phyloP scores from a whole-genome alignment of 2,329 filamentous ascomycete genomes.

The Coniochaeta pulveracea region DNA sequence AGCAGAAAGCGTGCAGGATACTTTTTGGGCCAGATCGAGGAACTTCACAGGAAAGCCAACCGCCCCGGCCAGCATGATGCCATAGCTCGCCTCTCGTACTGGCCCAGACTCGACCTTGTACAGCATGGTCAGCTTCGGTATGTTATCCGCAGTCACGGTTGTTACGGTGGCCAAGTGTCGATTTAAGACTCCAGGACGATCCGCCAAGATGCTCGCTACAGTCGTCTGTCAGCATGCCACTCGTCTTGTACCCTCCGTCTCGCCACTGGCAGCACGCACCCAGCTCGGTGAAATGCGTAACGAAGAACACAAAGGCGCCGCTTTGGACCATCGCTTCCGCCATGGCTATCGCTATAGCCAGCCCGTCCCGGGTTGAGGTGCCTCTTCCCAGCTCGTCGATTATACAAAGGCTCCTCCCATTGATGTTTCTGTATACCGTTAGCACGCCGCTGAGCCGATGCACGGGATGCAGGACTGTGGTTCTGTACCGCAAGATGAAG shows the following conservation, averaged over 20 bases:
- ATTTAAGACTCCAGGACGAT: conserved; percentile 68
- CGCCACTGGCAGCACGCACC: conserved; percentile 29
- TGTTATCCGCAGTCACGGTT: conserved; percentile 37
- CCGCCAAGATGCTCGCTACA: conserved; percentile 56
- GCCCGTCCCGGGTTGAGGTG: conserved; percentile 77
- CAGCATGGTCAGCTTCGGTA: conserved; percentile 66
- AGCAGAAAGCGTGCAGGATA: conserved; percentile 50
- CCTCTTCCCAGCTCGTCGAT: conserved; percentile 89
- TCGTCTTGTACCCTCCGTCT: no score
- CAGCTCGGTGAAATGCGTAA: conserved; percentile 82
- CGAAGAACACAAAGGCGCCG: conserved; percentile 77
- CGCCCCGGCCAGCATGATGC: conserved; percentile 67
- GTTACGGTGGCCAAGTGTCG: conserved; percentile 64
- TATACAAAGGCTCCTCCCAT: conserved; percentile 64
- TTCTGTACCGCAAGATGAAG: conserved; percentile 60
- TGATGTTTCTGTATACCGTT: conserved; percentile 48
- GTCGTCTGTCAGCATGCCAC: conserved; percentile 7
- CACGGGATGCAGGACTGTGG: neutral
- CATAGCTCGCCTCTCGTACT: conserved; percentile 65
- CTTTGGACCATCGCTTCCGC: conserved; percentile 78
- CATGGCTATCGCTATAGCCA: conserved; percentile 83
- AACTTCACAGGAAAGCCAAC: conserved; percentile 61
- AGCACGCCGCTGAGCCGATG: conserved; percentile 1
- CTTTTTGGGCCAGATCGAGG: conserved; percentile 53
- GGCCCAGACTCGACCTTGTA: conserved; percentile 71